These are phyloP conservation scores for Venturiaceae sp. DNA, from an alignment of 2,329 filamentous ascomycete genomes.

Conservation along the genomic window DNA sequence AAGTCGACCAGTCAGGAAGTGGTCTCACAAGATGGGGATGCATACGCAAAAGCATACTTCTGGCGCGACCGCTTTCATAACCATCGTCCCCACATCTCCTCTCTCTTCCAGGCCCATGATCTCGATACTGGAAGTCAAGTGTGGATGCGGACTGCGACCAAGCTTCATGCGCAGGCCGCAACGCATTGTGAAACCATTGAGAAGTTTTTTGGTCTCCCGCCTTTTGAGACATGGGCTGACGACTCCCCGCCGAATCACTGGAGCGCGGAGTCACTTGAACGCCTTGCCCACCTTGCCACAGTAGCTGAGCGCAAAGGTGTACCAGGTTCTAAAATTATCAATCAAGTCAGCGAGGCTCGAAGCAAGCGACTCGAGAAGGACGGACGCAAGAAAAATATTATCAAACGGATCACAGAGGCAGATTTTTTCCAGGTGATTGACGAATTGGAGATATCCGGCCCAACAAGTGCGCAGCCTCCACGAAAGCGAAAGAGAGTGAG, in stretches of 20 bases:
- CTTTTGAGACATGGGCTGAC: background rate
- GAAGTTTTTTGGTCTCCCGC: background rate
- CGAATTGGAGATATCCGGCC: background rate
- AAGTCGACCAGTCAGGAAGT: background rate
- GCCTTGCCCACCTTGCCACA: background rate
- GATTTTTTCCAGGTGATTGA: background rate
- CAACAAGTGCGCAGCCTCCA: background rate
- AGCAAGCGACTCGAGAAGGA: background rate
- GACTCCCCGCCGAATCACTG: background rate
- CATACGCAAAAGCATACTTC: background rate
- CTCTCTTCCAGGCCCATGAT: background rate
- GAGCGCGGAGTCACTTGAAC: background rate
- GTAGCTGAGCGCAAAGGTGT: background rate
- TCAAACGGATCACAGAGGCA: background rate
- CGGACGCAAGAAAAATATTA: background rate
- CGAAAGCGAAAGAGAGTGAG: background rate
- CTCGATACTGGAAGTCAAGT: background rate
- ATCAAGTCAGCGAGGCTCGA: background rate
- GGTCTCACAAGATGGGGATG: background rate
- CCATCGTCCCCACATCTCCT: background rate
- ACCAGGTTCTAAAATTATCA: background rate
- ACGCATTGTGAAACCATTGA: background rate
- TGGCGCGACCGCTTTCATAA: background rate
- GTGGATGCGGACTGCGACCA: background rate
- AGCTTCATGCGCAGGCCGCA: background rate